These are phyloP conservation scores for Mentha longifolia DNA, from an alignment of 257 asterid species.

Conservation along the genomic window DNA sequence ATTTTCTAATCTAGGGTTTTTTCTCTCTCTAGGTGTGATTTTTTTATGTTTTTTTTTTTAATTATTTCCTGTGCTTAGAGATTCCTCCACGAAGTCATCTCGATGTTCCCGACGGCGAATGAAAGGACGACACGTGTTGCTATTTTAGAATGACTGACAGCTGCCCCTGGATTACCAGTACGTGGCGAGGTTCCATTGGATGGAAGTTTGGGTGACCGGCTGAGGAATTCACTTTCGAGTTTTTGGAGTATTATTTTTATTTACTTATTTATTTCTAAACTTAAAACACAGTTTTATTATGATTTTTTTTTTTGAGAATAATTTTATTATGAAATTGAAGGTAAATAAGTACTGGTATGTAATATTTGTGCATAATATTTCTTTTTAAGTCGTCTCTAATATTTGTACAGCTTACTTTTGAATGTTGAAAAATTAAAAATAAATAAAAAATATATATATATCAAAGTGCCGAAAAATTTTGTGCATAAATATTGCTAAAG, in stretches of 20 bases:
- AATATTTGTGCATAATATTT: too few species aligned
- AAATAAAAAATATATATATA: too few species aligned
- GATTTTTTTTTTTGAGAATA: neutral
- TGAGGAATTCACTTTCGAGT: conserved; percentile 29
- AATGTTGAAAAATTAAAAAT: too few species aligned
- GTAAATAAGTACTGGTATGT: too few species aligned
- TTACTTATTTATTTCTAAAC: neutral
- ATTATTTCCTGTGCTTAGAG: neutral
- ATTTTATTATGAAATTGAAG: neutral
- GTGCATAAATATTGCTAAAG: too few species aligned
- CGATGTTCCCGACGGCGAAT: conserved; percentile 24
- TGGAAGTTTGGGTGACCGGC: conserved; percentile 27
- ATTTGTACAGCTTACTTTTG: too few species aligned
- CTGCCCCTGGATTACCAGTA: conserved; percentile 17
- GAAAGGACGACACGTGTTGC: conserved; percentile 21
- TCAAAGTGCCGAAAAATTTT: too few species aligned
- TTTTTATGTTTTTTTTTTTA: neutral
- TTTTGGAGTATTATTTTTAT: neutral
- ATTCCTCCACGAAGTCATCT: conserved; percentile 27
- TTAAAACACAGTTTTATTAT: neutral
- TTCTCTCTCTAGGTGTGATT: neutral
- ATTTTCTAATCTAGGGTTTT: conserved; percentile 27
- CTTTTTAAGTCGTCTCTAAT: too few species aligned
- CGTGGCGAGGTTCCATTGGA: conserved; percentile 30
- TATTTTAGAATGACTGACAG: conserved; percentile 20